Conservation (phyloP, 2,329 filamentous ascomycete genomes). For the Teratosphaeria pseudoeucalypti region DNA sequence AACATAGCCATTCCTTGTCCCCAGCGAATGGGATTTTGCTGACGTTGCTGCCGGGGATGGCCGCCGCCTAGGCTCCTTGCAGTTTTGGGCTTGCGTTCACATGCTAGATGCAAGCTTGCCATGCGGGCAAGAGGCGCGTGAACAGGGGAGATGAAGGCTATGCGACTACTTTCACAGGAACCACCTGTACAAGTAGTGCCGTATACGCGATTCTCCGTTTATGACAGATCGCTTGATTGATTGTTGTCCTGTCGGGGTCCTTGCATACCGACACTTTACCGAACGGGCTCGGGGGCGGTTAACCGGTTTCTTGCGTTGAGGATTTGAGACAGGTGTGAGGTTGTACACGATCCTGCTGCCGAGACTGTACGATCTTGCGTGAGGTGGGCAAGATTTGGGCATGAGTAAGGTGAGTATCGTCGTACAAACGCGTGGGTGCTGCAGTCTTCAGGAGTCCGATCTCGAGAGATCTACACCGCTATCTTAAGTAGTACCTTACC, state of each 20-base stretch:
- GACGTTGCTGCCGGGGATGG: not conserved
- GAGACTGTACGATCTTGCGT: constrained; percentile 16
- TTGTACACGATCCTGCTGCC: constrained; percentile 25
- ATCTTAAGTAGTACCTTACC: not conserved
- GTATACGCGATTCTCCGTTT: not conserved
- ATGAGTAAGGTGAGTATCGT: constrained; percentile 6
- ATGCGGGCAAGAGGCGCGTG: not conserved
- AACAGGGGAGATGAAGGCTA: not conserved
- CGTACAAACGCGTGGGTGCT: not conserved
- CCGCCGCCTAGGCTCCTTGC: not conserved
- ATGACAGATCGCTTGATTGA: not conserved
- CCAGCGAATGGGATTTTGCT: not conserved
- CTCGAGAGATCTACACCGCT: not conserved
- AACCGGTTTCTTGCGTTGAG: not conserved
- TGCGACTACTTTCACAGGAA: no score
- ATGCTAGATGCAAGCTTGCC: not conserved
- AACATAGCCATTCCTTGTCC: not conserved
- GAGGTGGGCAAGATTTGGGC: not conserved
- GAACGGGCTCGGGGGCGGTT: not conserved
- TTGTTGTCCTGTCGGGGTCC: not conserved
- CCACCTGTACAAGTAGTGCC: not conserved
- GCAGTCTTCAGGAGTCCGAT: not conserved
- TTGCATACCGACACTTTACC: not conserved
- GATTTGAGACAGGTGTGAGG: not conserved
- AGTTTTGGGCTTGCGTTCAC: not conserved